phyloP scores from a whole-genome alignment of 2,329 filamentous ascomycete genomes.

The Plectosphaerella sp. region DNA sequence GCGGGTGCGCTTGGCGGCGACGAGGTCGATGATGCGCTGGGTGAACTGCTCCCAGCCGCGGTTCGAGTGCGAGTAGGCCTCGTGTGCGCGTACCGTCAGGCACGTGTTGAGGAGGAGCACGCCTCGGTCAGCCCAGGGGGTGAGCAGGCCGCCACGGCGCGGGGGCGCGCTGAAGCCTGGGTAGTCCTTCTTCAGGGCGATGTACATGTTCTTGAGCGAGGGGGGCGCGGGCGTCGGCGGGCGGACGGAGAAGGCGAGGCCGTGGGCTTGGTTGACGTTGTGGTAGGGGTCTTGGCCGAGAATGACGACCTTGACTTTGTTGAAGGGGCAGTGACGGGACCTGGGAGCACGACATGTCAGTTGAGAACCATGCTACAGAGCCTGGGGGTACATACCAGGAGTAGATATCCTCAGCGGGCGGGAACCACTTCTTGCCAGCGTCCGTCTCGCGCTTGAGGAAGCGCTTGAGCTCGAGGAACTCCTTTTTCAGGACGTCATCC shows the following conservation, averaged over 20 bases:
- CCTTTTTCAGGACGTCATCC: constrained; percentile 72
- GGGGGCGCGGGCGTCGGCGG: constrained; percentile 85
- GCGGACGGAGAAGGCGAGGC: constrained; percentile 90
- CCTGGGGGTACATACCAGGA: constrained; percentile 65
- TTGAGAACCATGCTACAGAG: background rate
- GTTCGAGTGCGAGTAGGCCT: constrained; percentile 80
- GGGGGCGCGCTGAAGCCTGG: constrained; percentile 72
- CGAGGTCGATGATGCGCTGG: constrained; percentile 83
- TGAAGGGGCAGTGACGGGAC: constrained; percentile 89
- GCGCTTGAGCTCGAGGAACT: constrained; percentile 83
- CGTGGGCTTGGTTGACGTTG: constrained; percentile 91
- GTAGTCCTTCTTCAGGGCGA: constrained; percentile 81
- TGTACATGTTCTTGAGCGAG: constrained; percentile 92
- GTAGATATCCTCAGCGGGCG: constrained; percentile 84
- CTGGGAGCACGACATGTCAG: constrained; percentile 40
- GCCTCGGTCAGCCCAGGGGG: constrained; percentile 88
- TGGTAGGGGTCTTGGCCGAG: constrained; percentile 97
- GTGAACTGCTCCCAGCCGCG: constrained; percentile 93
- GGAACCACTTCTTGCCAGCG: constrained; percentile 75
- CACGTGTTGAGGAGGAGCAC: constrained; percentile 94
- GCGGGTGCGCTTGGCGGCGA: constrained; percentile 68
- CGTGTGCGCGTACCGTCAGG: constrained; percentile 84
- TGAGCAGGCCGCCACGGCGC: constrained; percentile 76
- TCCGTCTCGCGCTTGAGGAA: constrained; percentile 78
- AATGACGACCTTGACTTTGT: constrained; percentile 87